Base-by-base conservation (phyloP, 148 eudicot species). In the Mesembryanthemum crystallinum region DNA sequence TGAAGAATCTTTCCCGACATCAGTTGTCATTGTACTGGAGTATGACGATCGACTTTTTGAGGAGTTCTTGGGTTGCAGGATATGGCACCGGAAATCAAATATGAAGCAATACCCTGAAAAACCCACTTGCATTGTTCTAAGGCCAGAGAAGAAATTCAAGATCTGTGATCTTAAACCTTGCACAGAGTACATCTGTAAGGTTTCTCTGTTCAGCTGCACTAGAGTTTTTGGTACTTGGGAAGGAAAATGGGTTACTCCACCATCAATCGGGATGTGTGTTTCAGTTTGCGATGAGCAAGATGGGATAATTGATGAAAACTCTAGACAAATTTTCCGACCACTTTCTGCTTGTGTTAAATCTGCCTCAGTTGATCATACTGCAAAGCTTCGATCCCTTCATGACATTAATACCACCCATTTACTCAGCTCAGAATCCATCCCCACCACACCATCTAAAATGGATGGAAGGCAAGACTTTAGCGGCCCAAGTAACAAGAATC, bases 231-330 rank as follows among this genome's bases (percentile, higher is more conserved):
- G 87, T 35, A 76, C 74, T 42, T 82, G 84, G 84, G 91, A 86
- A 73, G 83, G 86, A 54, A 86, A 78, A 70, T 88, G 91, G 91
- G 64, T 72, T 28, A 85, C 90, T 24, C 86, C 88, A 49, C 81
- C 80, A 39, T 76, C 79, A 62, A 66, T 27, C 14, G 72, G 60
- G n/a, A 23, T 33, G 35, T 71, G 65, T 64, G 35, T 78, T 69
- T 69, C 77, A 69, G 64, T 33, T 42, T 75, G 75, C 7, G 79
- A 76, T 43, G 76, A 86, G 10, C 73, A 77, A 35, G 80, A 78
- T 54, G 51, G 63, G 6, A 28, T 72, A 30, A 55, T 54, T 6
- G 80, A 78, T 42, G 76, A 77, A 35, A 63, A 28, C 32, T 72
- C 72, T 0, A 27, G 72, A 25, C 33, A 65, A 32, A 25, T 72